phyloP scores from a whole-genome alignment of 75 land plant species.

The Pinus albicaulis region DNA sequence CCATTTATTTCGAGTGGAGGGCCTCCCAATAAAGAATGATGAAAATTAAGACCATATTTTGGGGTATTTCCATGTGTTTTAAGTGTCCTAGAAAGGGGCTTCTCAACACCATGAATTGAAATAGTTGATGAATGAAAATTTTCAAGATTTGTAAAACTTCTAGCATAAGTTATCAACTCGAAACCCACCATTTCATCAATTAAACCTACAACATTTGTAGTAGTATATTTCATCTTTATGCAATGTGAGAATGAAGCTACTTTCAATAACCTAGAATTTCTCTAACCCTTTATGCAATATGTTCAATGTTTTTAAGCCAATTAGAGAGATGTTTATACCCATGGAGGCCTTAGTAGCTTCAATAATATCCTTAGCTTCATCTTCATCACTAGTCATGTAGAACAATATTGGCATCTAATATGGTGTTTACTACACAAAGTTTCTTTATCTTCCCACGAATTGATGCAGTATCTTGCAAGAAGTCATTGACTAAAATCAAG shows the following conservation, averaged over 20 bases:
- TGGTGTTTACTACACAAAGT: too few species aligned
- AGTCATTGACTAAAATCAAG: too few species aligned
- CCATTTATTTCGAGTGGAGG: constrained; percentile 82
- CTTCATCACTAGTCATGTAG: too few species aligned
- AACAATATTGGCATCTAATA: too few species aligned
- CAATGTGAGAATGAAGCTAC: constrained; percentile 76
- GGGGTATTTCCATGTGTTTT: constrained; percentile 90
- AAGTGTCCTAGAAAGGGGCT: constrained; percentile 93
- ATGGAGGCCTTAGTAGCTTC: too few species aligned
- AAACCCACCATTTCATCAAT: constrained; percentile 99
- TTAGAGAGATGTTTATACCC: constrained; percentile 67
- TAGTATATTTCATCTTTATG: constrained; percentile 86
- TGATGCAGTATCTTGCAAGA: too few species aligned
- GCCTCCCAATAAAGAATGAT: constrained; percentile 92
- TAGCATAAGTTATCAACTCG: constrained; percentile 95
- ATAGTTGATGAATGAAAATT: constrained; percentile 95
- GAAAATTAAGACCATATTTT: constrained; percentile 93
- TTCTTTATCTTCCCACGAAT: too few species aligned
- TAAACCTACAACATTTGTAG: constrained; percentile 86
- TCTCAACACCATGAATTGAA: constrained; percentile 97
- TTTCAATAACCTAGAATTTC: constrained; percentile 77
- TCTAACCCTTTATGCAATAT: constrained; percentile 80
- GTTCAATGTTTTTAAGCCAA: constrained; percentile 83
- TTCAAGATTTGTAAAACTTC: constrained; percentile 92
- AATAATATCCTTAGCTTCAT: too few species aligned